Conservation (phyloP, 345 rosid genomes). For the Bruguiera gymnorhiza region DNA sequence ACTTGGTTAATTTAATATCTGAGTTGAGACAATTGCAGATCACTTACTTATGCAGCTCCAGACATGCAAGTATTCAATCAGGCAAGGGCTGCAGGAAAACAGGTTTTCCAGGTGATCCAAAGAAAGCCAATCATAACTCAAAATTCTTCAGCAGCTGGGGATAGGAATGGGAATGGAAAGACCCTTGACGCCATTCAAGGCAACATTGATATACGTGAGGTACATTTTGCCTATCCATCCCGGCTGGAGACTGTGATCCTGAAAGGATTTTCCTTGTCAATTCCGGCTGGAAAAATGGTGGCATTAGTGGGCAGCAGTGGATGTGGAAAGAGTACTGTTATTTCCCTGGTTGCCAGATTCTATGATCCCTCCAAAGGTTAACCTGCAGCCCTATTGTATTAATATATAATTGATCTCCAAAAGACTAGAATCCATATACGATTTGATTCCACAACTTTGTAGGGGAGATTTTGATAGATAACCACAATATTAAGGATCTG, state of each 20-base stretch:
- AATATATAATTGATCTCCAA: too few relatives aligned
- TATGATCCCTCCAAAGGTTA: conserved; percentile 58
- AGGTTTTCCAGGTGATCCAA: conserved; percentile 46
- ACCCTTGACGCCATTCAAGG: conserved; percentile 34
- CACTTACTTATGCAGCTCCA: conserved; percentile 65
- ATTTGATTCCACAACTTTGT: background rate
- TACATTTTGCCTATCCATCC: conserved; percentile 57
- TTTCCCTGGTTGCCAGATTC: conserved; percentile 57
- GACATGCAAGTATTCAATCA: conserved; percentile 65
- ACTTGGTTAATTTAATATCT: background rate
- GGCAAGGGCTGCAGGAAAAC: conserved; percentile 62
- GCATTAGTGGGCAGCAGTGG: conserved; percentile 66
- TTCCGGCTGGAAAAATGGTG: conserved; percentile 55
- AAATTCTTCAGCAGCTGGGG: conserved; percentile 1
- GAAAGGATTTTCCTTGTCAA: conserved; percentile 48
- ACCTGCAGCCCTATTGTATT: too few relatives aligned
- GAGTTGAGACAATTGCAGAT: conserved; percentile 29
- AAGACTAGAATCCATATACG: background rate
- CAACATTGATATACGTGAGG: conserved; percentile 38
- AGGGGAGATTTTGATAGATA: conserved; percentile 53
- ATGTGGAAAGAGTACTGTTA: conserved; percentile 59
- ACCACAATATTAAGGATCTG: conserved; percentile 48
- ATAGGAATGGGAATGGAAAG: conserved; percentile 11
- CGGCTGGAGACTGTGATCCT: conserved; percentile 45
- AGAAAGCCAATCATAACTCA: conserved; percentile 42